Evolutionary conservation across 768 basidiomycete genomes (phyloP), one percentile per base, ranked within the genome.

Genomic region (Amanita rimosa): DNA sequence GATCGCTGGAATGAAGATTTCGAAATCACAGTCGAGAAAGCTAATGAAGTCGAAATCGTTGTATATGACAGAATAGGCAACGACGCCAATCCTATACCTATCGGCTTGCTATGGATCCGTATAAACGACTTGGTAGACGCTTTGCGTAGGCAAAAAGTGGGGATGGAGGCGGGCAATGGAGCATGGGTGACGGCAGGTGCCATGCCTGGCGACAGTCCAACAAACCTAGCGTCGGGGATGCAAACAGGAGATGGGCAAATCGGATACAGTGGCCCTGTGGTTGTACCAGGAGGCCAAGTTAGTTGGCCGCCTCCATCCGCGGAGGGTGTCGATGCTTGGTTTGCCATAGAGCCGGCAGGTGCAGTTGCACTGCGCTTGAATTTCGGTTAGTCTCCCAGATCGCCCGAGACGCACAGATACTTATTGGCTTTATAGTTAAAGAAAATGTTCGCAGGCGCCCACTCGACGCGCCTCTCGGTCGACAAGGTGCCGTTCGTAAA

Each of bases 1-100:
- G 96, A 98, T 66, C 83, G 88, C 39, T 99, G 96, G 96, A 90
- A 91, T 61, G 94, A 99, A 65, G 89, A 93, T 51, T 97, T 98
- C 53, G 92, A 95, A 64, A 90, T 99, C 51, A 74, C 83, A 0
- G 88, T 98, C 35, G 95, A 98, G 71, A 98, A 98, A 66, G 94
- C 95, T 11, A 97, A 95, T 62, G 96, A 99, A 72, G 87, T 97
- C 43, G 96, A 98, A 67, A 83, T 99, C 45, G 88, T 91, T 26
- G 79, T 99, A 27, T 93, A 92, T 58, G 96, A 99, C 66, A 91
- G 91, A 57, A 87, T 89, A 58, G 76, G 79, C 16, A 83, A 81
- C 49, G 89, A 92, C 53, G 69, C 70, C 11, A 78, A 91, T 55
- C 83, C 90, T 1, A 76, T 87, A 11, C 94, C 93, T 29, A 93